Percentiles rank a stretch among this genome's conserved stretches.
phyloP scores from a whole-genome alignment of 2,329 filamentous ascomycete species.

The Emergomyces orientalis region DNA sequence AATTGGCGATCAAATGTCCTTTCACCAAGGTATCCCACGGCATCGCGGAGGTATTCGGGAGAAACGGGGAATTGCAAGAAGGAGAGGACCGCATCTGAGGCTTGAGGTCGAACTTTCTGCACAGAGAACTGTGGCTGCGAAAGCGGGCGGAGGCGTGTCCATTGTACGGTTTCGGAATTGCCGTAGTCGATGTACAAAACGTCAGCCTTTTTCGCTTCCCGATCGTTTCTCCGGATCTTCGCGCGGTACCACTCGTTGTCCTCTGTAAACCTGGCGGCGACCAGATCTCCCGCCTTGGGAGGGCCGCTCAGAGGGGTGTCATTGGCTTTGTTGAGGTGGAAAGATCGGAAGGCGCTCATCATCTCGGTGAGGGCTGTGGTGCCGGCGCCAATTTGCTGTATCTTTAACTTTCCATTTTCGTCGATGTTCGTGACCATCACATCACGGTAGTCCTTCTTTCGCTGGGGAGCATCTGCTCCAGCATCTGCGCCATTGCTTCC shows the following conservation, averaged over 20 bases:
- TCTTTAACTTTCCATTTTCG: slow-evolving; percentile 68
- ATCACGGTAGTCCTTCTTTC: slow-evolving; percentile 85
- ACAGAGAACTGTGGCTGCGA: slow-evolving; percentile 67
- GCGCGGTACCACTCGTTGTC: slow-evolving; percentile 95
- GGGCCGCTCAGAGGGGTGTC: slow-evolving; percentile 60
- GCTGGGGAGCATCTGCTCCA: slow-evolving; percentile 48
- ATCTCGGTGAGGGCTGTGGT: slow-evolving; percentile 76
- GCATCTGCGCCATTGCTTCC: slow-evolving; percentile 43
- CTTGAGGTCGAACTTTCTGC: slow-evolving; percentile 78
- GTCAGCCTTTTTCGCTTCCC: slow-evolving; percentile 77
- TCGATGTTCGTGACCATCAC: slow-evolving; percentile 89
- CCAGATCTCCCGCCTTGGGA: slow-evolving; percentile 84
- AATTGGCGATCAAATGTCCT: slow-evolving; percentile 66
- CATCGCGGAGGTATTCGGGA: slow-evolving; percentile 73
- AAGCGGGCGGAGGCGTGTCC: slow-evolving; percentile 74
- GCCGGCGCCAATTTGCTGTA: slow-evolving; percentile 81
- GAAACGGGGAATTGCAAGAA: slow-evolving; percentile 80
- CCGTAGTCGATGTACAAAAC: slow-evolving; percentile 94
- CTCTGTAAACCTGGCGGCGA: slow-evolving; percentile 80
- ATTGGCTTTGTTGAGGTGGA: slow-evolving; percentile 79
- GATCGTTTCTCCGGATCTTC: slow-evolving; percentile 83
- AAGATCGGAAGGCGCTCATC: slow-evolving; percentile 84
- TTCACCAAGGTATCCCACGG: slow-evolving; percentile 64
- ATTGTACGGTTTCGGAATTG: slow-evolving; percentile 81
- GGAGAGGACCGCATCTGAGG: slow-evolving; percentile 74